Conservation (phyloP, 176 grass and related monocot species). For the Ampelocalamus luodianensis region DNA sequence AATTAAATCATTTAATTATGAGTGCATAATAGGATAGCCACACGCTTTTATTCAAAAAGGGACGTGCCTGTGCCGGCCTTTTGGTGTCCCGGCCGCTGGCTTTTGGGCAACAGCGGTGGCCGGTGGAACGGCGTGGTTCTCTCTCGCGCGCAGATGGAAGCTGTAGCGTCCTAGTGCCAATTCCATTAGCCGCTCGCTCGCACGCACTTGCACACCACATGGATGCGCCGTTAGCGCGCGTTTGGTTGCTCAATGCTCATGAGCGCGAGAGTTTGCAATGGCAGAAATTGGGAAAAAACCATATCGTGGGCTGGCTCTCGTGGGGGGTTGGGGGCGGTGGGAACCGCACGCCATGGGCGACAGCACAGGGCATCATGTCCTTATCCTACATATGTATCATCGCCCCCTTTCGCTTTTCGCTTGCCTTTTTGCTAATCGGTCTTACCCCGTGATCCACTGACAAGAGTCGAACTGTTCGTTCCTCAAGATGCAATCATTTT, state of each 20-base stretch:
- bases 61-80: slow-evolving; percentile 39
- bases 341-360: slow-evolving; percentile 37
- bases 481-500: neutral
- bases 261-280: slow-evolving; percentile 14
- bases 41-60: slow-evolving; percentile 9
- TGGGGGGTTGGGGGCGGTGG: slow-evolving; percentile 34
- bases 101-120: slow-evolving; percentile 42
- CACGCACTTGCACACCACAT: neutral
- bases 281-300: neutral
- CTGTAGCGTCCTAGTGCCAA: neutral
- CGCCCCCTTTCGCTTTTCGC: neutral
- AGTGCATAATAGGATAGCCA: neutral
- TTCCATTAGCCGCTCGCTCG: neutral
- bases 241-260: neutral
- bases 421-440: slow-evolving; percentile 29
- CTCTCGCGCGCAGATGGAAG: neutral
- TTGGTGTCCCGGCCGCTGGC: slow-evolving; percentile 43
- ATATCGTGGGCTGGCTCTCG: slow-evolving; percentile 38
- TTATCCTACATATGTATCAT: neutral
- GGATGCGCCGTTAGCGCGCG: neutral
- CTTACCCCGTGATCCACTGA: slow-evolving; percentile 35
- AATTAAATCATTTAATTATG: neutral
- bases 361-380: slow-evolving; percentile 34
- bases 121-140: slow-evolving; percentile 43
- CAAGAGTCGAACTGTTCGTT: slow-evolving; percentile 35